Base-by-base conservation (phyloP, 2,329 filamentous ascomycete species). In the Tolypocladium tundrense region DNA sequence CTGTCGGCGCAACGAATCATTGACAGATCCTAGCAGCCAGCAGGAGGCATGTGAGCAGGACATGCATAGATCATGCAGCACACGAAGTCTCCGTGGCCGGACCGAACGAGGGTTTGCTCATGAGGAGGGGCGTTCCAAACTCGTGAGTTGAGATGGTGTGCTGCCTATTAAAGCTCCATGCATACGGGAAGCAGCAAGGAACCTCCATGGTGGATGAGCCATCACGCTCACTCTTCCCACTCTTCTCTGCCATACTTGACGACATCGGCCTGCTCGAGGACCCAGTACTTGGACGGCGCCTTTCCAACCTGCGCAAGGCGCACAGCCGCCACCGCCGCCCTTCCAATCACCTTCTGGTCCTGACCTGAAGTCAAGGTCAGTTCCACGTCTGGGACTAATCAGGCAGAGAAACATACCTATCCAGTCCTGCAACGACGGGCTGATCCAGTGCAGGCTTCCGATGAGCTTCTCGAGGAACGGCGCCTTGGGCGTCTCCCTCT, bases 261-360 rank as follows among this genome's bases (percentile, higher is more conserved):
- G 65, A 91, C 87, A 60, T 91, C 88, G 21, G 66, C 67, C 64
- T 78, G 73, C 41, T 79, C 79, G 35, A 91, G 24, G 10, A 83
- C 65, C 86, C 86, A 89, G 60, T 70, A 82, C 76, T 78, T 84
- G 70, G 67, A 77, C 56, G 77, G 79, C 21, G 79, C 81, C 71
- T 80, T 82, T 59, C 82, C 83, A 70, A 82, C 77, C 60, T 77
- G 76, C 0, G 82, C 84, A 55, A 87, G 69, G 62, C 81, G 67
- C 11, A 77, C 80, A 1, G 86, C 87, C 55, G 74, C 75, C 3
- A 88, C 82, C 2, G 86, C 85, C 14, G 88, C 87, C 61, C 79
- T 79, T 3, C 77, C 88, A 72, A 96, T 90, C 41, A 88, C 81
- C 58, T 86, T 81, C 6, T 82, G 85, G 56, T 94, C 89, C 74